A percentile compares a stretch with the other conserved stretches of the same genome.
These are phyloP conservation scores for Didymella lethalis DNA, from an alignment of 2,329 filamentous ascomycete genomes.

Conservation along the genomic window DNA sequence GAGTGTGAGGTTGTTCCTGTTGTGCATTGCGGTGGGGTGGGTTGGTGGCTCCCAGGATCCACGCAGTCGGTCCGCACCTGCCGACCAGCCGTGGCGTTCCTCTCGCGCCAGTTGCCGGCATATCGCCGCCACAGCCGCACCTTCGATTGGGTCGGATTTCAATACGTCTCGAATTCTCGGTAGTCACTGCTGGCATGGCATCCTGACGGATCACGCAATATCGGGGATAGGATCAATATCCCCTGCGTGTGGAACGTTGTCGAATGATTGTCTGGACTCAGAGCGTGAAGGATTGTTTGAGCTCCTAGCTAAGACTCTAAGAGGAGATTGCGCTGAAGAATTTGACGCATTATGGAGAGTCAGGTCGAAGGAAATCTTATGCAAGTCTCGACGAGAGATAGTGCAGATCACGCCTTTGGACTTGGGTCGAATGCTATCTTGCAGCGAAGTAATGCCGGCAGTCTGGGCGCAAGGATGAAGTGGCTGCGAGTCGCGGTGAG, in stretches of 20 bases:
- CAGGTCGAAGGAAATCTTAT: not conserved
- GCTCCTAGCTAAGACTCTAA: not conserved
- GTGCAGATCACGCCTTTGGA: not conserved
- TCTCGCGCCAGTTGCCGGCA: not conserved
- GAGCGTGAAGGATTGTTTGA: not conserved
- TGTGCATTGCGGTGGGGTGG: not conserved
- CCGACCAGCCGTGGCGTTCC: slow-evolving; percentile 1
- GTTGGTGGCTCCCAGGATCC: slow-evolving; percentile 2
- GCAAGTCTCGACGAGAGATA: slow-evolving; percentile 2
- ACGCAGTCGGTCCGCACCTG: slow-evolving; percentile 13
- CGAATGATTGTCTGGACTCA: not conserved
- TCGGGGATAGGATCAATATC: slow-evolving; percentile 3
- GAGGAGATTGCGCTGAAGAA: slow-evolving; percentile 6
- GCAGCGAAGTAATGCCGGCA: slow-evolving; percentile 16
- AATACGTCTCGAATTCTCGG: not conserved
- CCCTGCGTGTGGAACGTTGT: not conserved
- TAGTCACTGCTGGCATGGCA: not conserved
- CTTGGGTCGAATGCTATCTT: not conserved
- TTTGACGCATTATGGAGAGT: not conserved
- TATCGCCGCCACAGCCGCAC: not conserved
- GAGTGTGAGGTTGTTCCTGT: slow-evolving; percentile 4
- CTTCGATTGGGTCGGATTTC: not conserved
- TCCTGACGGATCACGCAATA: slow-evolving; percentile 10
- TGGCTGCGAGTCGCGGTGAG: slow-evolving; percentile 1
- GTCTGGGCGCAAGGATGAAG: slow-evolving; percentile 4